These are phyloP conservation scores for Nigrospora oryzae DNA, from an alignment of 2,329 filamentous ascomycete species.

Conservation along the genomic window DNA sequence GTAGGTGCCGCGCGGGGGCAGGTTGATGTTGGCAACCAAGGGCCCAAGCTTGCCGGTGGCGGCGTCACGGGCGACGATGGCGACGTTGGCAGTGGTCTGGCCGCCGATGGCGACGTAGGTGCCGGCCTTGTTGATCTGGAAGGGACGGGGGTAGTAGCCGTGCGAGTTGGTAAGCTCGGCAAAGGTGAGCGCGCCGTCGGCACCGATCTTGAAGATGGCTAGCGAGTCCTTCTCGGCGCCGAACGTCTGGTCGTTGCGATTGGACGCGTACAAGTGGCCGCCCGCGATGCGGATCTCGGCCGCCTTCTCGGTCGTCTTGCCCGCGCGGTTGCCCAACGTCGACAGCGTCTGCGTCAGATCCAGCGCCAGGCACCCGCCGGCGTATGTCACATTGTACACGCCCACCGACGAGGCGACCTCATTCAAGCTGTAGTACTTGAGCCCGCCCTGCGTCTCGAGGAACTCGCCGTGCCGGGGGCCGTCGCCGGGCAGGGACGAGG, in stretches of 20 bases:
- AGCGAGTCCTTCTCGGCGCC: slow-evolving; percentile 4
- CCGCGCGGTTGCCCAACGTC: slow-evolving; percentile 30
- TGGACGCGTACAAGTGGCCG: slow-evolving; percentile 10
- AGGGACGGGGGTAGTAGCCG: slow-evolving; percentile 3
- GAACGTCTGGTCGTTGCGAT: slow-evolving; percentile 4
- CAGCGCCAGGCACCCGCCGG: slow-evolving; percentile 33
- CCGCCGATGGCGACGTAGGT: slow-evolving; percentile 4
- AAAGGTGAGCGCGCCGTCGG: not conserved
- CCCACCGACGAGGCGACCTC: slow-evolving; percentile 43
- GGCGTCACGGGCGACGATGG: slow-evolving; percentile 2
- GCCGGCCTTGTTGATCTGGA: slow-evolving; percentile 3
- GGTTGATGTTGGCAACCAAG: slow-evolving; percentile 3
- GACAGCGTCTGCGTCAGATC: slow-evolving; percentile 33
- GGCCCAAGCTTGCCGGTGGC: slow-evolving; percentile 3
- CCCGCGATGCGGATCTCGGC: slow-evolving; percentile 45
- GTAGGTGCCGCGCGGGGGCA: slow-evolving; percentile 4
- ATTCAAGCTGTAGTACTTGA: slow-evolving; percentile 31
- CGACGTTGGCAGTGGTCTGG: slow-evolving; percentile 4
- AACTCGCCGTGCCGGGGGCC: slow-evolving; percentile 46
- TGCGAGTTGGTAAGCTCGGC: slow-evolving; percentile 1
- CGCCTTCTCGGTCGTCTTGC: slow-evolving; percentile 37
- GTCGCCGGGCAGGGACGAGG: slow-evolving; percentile 32
- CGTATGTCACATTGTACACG: slow-evolving; percentile 38
- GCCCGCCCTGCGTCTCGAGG: slow-evolving; percentile 27
- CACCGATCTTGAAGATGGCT: not conserved